Percentiles rank a stretch among this genome's conserved stretches.
Evolutionary conservation across 2,329 filamentous ascomycete genomes (phyloP).

Genomic region (Herpotrichia juniperi): DNA sequence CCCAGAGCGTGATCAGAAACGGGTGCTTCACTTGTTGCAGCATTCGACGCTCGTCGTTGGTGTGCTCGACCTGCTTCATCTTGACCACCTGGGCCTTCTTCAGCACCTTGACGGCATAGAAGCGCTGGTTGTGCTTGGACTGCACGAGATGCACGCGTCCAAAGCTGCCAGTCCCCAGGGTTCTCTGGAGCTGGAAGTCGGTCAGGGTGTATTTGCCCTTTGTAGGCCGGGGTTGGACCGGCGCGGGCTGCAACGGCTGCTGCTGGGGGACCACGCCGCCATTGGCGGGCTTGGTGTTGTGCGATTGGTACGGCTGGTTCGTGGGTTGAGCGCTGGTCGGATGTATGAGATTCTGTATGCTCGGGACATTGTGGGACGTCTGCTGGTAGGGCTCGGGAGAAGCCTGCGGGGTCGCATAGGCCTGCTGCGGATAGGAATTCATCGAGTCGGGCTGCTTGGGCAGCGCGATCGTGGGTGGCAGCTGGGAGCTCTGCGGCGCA

Average conservation of each 20-base stretch:
- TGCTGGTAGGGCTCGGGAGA: slow-evolving; percentile 38
- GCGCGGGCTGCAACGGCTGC: slow-evolving; percentile 40
- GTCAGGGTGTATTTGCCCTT: slow-evolving; percentile 96
- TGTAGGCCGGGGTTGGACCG: slow-evolving; percentile 67
- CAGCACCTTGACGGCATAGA: slow-evolving; percentile 97
- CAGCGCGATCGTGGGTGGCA: slow-evolving; percentile 16
- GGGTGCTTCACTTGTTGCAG: slow-evolving; percentile 96
- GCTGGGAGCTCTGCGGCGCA: slow-evolving; percentile 22
- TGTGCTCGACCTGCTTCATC: slow-evolving; percentile 99
- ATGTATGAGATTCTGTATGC: slow-evolving; percentile 85
- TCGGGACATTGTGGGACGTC: slow-evolving; percentile 72
- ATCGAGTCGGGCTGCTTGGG: slow-evolving; percentile 48
- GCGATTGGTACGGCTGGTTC: slow-evolving; percentile 23
- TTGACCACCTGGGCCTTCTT: slow-evolving; percentile 99
- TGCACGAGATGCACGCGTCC: slow-evolving; percentile 95
- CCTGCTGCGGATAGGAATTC: slow-evolving; percentile 45
- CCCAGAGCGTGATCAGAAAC: slow-evolving; percentile 97
- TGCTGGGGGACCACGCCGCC: slow-evolving; percentile 46
- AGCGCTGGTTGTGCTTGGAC: slow-evolving; percentile 96
- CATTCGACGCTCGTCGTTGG: slow-evolving; percentile 97
- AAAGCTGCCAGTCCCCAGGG: slow-evolving; percentile 95
- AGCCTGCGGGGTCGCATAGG: slow-evolving; percentile 36
- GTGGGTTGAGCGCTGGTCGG: slow-evolving; percentile 49
- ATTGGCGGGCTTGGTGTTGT: slow-evolving; percentile 36
- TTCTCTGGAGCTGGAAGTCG: slow-evolving; percentile 90